Conservation (phyloP, 257 asterid species). For the Rubia yunnanensis region DNA sequence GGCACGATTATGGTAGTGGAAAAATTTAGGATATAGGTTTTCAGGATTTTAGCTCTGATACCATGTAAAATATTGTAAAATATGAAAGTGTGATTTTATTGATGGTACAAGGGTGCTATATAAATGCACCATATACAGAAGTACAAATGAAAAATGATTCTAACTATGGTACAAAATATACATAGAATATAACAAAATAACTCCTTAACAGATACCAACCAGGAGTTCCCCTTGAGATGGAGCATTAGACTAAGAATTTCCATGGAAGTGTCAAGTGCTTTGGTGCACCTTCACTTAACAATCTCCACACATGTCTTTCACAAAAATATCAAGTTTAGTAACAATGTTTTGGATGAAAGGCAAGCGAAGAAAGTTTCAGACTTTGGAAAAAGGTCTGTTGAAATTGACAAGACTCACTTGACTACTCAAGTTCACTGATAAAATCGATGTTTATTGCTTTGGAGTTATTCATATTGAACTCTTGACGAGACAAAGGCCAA, state of each 20-base stretch:
- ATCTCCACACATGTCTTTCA: neutral
- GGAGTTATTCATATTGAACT: constrained; percentile 8
- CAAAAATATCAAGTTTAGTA: constrained; percentile 5
- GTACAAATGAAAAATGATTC: too few relatives aligned
- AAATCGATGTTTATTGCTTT: constrained; percentile 9
- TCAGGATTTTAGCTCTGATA: too few relatives aligned
- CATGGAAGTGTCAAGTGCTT: neutral
- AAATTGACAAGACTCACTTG: too few relatives aligned
- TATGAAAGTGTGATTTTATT: too few relatives aligned
- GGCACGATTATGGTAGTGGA: too few relatives aligned
- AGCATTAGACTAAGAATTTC: neutral
- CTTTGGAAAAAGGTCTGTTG: constrained; percentile 6
- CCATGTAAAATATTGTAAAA: too few relatives aligned
- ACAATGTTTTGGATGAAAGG: constrained; percentile 4
- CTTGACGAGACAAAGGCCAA: constrained; percentile 7
- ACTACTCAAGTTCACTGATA: constrained; percentile 7
- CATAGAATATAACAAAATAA: too few relatives aligned
- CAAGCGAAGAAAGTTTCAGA: constrained; percentile 3
- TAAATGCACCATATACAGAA: too few relatives aligned
- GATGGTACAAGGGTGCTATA: too few relatives aligned
- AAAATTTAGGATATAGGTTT: too few relatives aligned
- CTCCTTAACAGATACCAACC: too few relatives aligned
- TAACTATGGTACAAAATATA: too few relatives aligned
- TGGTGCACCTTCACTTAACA: constrained; percentile 6
- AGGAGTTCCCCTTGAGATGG: constrained; percentile 6